Base-by-base conservation (phyloP, 805 yeast species). In the Cyberlindnera sargentensis region DNA sequence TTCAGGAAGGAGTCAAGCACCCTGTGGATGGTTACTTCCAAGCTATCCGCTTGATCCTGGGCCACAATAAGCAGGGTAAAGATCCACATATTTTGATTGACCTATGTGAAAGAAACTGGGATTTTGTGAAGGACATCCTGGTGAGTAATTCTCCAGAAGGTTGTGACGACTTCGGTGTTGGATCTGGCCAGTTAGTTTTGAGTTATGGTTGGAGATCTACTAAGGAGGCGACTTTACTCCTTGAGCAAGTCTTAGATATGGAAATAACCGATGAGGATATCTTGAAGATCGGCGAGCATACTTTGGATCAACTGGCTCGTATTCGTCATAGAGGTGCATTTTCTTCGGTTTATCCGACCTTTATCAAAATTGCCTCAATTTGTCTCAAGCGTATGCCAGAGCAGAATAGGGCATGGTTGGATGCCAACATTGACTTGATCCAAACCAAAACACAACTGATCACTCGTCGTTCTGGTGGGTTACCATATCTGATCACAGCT, bases 291-390 rank as follows among this genome's bases (percentile, higher is more conserved):
- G 86, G 93, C 8, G 71, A 74, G 1, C 55, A 82, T 5, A 60
- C 87, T 3, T 69, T 84, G 45, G 73, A 67, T 8, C 95, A 89
- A 57, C 65, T 93, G 31, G 72, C 86, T 3, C 70, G 78, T 0
- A 82, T 90, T 23, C 76, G 90, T 37, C 98, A 93, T 53, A 74
- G 95, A 47, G 98, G 98, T 30, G 96, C 97, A 0, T 86, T 91
- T 48, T 82, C 95, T 8, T 80, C 97, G 0, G 83, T 90, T 0
- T 81, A 85, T 49, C 96, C 96, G 5, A 76, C 93, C 0, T 87
- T 84, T 53, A 71, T 80, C 10, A 71, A 79, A 6, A 74, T 82
- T 43, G 86, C 96, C 51, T 49, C 63, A 10, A 61, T 77, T n/a
- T 80, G 91, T 58, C 49, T 57, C n/a, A 48, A 55, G 11, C 61